These are phyloP conservation scores for Tetracladium setigerum DNA, from an alignment of 495 filamentous ascomycete genomes.

Conservation along the genomic window DNA sequence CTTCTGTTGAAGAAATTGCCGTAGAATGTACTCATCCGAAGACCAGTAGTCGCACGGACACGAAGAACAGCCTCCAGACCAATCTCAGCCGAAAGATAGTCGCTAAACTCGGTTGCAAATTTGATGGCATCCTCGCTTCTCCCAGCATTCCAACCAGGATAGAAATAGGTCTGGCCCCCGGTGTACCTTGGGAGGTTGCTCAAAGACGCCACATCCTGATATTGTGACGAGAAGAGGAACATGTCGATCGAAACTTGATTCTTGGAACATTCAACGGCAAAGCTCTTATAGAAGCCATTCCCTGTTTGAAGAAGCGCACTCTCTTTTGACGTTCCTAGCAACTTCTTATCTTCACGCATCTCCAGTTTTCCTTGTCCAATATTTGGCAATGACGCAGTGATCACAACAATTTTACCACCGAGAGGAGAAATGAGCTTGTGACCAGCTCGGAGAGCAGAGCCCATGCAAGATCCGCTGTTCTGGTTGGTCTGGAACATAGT, in stretches of 20 bases:
- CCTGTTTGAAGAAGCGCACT: conserved; percentile 78
- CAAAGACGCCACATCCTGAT: conserved; percentile 93
- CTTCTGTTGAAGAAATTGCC: conserved; percentile 99
- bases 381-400: conserved; percentile 87
- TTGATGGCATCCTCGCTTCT: conserved; percentile 93
- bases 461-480: conserved; percentile 81
- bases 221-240: conserved; percentile 96
- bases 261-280: conserved; percentile 97
- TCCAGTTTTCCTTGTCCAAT: conserved; percentile 83
- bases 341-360: conserved; percentile 93
- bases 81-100: conserved; percentile 91
- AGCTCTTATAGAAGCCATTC: conserved; percentile 97
- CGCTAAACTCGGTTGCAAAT: conserved; percentile 93
- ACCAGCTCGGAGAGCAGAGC: conserved; percentile 81
- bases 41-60: conserved; percentile 87
- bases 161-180: conserved; percentile 97
- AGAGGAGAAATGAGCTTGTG: conserved; percentile 92
- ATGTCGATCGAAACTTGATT: conserved; percentile 98
- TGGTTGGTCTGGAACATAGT: conserved; percentile 95
- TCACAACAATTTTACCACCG: conserved; percentile 88
- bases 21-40: conserved; percentile 97
- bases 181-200: conserved; percentile 94
- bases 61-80: conserved; percentile 93
- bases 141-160: conserved; percentile 95
- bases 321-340: conserved; percentile 91